phyloP scores from a whole-genome alignment of 495 filamentous ascomycete genomes.

The Aspergillus nanangensis region DNA sequence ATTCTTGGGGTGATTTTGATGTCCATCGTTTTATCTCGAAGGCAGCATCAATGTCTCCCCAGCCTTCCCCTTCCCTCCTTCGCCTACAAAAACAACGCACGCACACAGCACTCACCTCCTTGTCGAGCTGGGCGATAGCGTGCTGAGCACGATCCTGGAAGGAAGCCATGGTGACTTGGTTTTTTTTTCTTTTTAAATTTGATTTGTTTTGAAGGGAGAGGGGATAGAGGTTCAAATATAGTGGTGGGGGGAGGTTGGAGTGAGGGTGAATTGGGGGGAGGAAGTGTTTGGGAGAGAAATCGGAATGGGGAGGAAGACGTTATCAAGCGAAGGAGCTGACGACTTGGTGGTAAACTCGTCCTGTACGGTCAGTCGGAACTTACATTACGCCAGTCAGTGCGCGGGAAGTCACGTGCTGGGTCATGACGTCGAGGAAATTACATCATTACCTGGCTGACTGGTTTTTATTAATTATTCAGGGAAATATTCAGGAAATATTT shows the following conservation, averaged over 20 bases:
- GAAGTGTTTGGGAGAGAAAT: background rate
- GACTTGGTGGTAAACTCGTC: too few relatives aligned
- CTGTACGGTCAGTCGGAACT: too few relatives aligned
- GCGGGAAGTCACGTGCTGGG: constrained; percentile 15
- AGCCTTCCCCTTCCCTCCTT: too few relatives aligned
- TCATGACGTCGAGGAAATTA: constrained; percentile 18
- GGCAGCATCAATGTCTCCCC: too few relatives aligned
- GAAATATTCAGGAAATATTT: too few relatives aligned
- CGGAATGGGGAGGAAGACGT: constrained; percentile 4
- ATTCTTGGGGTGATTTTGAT: background rate
- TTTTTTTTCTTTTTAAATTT: too few relatives aligned
- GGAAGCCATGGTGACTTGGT: constrained; percentile 57
- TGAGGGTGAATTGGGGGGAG: constrained; percentile 3
- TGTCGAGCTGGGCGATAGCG: constrained; percentile 87
- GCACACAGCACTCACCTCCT: constrained; percentile 69
- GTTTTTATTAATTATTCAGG: too few relatives aligned
- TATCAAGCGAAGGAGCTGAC: constrained; percentile 12
- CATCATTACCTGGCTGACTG: too few relatives aligned
- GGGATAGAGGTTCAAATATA: background rate
- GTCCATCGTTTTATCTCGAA: too few relatives aligned
- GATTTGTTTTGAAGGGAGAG: constrained; percentile 6
- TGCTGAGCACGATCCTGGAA: constrained; percentile 91
- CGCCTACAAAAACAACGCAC: constrained; percentile 18
- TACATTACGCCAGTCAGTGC: constrained; percentile 11
- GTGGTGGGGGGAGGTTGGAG: background rate